Percentiles rank a stretch among this genome's conserved stretches.
Evolutionary conservation across 805 yeast species (phyloP).

Genomic region (Spathaspora hagerdaliae): DNA sequence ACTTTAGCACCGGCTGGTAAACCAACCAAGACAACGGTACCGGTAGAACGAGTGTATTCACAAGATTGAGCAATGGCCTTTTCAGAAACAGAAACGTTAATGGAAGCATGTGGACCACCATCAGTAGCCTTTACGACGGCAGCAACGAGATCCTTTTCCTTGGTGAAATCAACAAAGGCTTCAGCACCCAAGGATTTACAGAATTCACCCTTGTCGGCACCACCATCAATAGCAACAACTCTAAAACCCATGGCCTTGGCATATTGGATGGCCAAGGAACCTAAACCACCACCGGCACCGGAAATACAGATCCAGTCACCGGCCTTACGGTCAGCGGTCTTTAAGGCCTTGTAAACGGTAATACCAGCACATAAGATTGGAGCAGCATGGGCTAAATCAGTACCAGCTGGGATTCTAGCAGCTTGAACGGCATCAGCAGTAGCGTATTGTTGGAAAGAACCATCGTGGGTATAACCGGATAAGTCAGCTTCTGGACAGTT

Average conservation of each 20-base stretch:
- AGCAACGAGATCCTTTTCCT: conserved; percentile 45
- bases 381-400: conserved; percentile 53
- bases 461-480: conserved; percentile 73
- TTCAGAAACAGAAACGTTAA: conserved; percentile 51
- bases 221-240: conserved; percentile 72
- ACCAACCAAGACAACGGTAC: conserved; percentile 43
- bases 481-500: conserved; percentile 64
- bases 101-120: conserved; percentile 57
- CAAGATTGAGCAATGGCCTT: conserved; percentile 45
- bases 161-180: conserved; percentile 53
- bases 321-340: conserved; percentile 51
- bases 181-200: conserved; percentile 61
- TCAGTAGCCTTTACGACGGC: conserved; percentile 44
- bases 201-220: conserved; percentile 61
- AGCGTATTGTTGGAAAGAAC: conserved; percentile 64
- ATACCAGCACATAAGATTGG: conserved; percentile 68
- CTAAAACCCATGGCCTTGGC: conserved; percentile 71
- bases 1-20: conserved; percentile 44
- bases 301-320: conserved; percentile 75
- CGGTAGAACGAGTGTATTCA: conserved; percentile 36
- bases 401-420: conserved; percentile 52
- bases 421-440: conserved; percentile 65
- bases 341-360: conserved; percentile 65
- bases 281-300: conserved; percentile 84
- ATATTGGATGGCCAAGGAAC: conserved; percentile 71